These are phyloP conservation scores for Leishmania amazonensis DNA, from an alignment of 208 protist species.

Conservation along the genomic window DNA sequence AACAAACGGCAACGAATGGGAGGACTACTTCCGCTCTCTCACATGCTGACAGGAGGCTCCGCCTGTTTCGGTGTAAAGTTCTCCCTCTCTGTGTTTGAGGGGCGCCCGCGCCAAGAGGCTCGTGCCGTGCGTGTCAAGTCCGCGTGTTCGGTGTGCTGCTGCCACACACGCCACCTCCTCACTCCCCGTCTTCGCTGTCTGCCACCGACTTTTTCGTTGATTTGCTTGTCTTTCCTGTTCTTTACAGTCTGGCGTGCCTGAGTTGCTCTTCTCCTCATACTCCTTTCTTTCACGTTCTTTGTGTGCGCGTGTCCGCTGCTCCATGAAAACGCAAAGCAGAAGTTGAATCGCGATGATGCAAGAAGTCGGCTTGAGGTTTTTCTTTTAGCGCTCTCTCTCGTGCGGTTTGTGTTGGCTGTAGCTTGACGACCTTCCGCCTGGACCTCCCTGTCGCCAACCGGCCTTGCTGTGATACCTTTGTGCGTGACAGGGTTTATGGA, in stretches of 20 bases:
- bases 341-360: neutral
- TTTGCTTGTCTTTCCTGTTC: neutral
- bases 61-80: neutral
- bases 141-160: neutral
- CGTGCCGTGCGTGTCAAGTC: neutral
- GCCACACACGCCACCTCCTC: neutral
- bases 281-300: conserved; percentile 11
- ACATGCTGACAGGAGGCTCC: conserved; percentile 7
- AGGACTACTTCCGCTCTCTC: conserved; percentile 68
- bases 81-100: neutral
- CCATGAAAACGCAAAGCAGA: neutral
- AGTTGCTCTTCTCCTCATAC: neutral
- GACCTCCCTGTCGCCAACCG: neutral
- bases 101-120: neutral
- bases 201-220: neutral
- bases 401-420: neutral
- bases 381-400: neutral
- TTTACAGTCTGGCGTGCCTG: neutral
- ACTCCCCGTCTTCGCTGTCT: neutral
- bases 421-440: neutral
- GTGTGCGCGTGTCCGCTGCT: conserved; percentile 1
- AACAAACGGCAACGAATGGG: conserved; percentile 58
- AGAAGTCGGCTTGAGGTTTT: neutral
- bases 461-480: neutral
- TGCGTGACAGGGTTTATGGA: neutral